Evolutionary conservation across 140 eudicot genomes (phyloP).

Genomic region (Flaveria floridana): DNA sequence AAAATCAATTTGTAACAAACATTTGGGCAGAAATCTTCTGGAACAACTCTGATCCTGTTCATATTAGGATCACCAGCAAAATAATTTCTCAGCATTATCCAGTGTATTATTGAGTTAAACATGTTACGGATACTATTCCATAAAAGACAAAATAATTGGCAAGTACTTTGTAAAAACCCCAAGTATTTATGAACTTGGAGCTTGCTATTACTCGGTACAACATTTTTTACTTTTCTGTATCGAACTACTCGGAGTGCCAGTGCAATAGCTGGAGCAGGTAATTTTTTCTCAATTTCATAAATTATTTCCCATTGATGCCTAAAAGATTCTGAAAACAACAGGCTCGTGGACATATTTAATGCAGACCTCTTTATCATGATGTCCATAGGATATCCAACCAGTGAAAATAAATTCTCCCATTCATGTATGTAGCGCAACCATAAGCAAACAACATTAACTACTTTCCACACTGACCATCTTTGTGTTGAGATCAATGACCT

Average conservation of each 20-base stretch:
- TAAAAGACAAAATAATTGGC: constrained; percentile 39
- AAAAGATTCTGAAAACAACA: constrained; percentile 42
- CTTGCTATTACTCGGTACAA: constrained; percentile 27
- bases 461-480: constrained; percentile 49
- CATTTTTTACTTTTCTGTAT: constrained; percentile 39
- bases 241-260: constrained; percentile 66
- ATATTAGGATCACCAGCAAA: constrained; percentile 23
- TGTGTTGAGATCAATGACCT: constrained; percentile 47
- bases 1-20: constrained; percentile 44
- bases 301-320: constrained; percentile 52
- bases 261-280: constrained; percentile 63
- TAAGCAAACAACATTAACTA: constrained; percentile 43
- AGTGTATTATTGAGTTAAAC: constrained; percentile 26
- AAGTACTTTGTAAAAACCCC: constrained; percentile 31
- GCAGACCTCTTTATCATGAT: constrained; percentile 41
- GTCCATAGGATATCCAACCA: constrained; percentile 64
- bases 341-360: constrained; percentile 38
- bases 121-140: constrained; percentile 42
- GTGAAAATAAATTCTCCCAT: constrained; percentile 50
- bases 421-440: constrained; percentile 66
- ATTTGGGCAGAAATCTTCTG: constrained; percentile 32
- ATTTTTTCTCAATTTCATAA: constrained; percentile 59
- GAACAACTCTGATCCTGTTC: constrained; percentile 10
- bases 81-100: constrained; percentile 27
- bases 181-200: constrained; percentile 25